Percentiles rank a stretch among this genome's conserved stretches.
Evolutionary conservation across 345 rosid genomes (phyloP).

Genomic region (Eucalyptus urophylla): DNA sequence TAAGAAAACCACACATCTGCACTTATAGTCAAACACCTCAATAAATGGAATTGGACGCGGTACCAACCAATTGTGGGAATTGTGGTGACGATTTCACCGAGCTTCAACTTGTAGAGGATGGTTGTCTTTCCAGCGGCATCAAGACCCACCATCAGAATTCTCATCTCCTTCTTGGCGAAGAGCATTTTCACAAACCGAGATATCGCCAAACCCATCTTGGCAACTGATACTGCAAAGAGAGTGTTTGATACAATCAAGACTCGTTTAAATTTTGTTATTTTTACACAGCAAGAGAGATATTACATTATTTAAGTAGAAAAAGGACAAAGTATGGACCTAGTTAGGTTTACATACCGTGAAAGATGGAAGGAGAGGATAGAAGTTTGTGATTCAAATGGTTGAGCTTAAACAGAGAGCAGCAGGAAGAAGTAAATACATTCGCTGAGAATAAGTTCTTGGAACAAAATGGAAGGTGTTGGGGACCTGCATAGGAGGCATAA

Average conservation of each 20-base stretch:
- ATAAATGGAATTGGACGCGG: background rate
- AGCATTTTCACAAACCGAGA: conserved; percentile 31
- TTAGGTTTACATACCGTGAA: background rate
- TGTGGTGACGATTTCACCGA: conserved; percentile 63
- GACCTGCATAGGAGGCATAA: background rate
- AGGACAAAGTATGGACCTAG: background rate
- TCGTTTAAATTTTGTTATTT: background rate
- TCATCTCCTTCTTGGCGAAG: conserved; percentile 58
- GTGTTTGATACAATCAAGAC: background rate
- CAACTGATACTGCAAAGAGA: background rate
- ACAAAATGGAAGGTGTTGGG: background rate
- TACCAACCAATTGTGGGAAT: conserved; percentile 61
- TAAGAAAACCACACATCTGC: background rate
- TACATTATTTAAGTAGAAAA: background rate
- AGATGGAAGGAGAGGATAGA: background rate
- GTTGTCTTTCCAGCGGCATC: conserved; percentile 80
- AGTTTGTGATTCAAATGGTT: background rate
- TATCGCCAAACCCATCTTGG: conserved; percentile 34
- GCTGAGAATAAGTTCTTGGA: background rate
- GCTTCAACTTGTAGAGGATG: conserved; percentile 66
- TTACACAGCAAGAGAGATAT: background rate
- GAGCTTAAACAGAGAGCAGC: background rate
- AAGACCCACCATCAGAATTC: conserved; percentile 71
- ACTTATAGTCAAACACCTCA: background rate
- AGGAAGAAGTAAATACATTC: background rate